These are phyloP conservation scores for Lachancea nothofagi DNA, from an alignment of 805 yeast genomes.

Conservation along the genomic window DNA sequence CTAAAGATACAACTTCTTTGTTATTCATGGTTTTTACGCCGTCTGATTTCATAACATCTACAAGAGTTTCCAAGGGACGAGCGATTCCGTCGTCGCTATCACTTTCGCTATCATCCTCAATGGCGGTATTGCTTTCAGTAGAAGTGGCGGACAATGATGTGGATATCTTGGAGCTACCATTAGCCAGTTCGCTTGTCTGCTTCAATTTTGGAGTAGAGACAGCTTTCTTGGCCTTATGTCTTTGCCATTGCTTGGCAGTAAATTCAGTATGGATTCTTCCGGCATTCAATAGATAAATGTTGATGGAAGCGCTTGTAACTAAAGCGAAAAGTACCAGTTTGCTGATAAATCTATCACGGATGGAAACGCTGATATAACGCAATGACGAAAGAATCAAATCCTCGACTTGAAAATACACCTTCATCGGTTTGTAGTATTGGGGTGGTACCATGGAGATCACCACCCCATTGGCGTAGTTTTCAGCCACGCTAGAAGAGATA, in stretches of 20 bases:
- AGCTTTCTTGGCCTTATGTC: constrained; percentile 15
- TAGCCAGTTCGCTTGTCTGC: constrained; percentile 21
- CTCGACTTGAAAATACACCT: constrained; percentile 52
- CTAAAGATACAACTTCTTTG: constrained; percentile 69
- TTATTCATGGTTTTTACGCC: constrained; percentile 58
- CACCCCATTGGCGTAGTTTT: constrained; percentile 39
- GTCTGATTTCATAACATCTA: constrained; percentile 62
- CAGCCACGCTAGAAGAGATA: constrained; percentile 31
- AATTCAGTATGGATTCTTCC: constrained; percentile 58
- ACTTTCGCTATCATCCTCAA: constrained; percentile 31
- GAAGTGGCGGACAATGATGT: constrained; percentile 12
- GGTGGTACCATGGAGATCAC: constrained; percentile 55
- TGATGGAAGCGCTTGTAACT: constrained; percentile 70
- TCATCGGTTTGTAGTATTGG: constrained; percentile 53
- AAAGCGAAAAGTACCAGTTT: constrained; percentile 70
- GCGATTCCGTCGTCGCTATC: constrained; percentile 35
- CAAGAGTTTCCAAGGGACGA: constrained; percentile 62
- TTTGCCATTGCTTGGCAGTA: constrained; percentile 31
- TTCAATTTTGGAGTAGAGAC: constrained; percentile 1
- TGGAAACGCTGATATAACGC: constrained; percentile 56
- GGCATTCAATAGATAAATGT: constrained; percentile 79
- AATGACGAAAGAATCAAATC: constrained; percentile 47
- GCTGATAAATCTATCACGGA: constrained; percentile 74
- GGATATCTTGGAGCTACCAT: constrained; percentile 1
- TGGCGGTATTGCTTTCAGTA: constrained; percentile 11